These are phyloP conservation scores for Areca catechu DNA, from an alignment of 176 grass and related monocot genomes.

Conservation along the genomic window DNA sequence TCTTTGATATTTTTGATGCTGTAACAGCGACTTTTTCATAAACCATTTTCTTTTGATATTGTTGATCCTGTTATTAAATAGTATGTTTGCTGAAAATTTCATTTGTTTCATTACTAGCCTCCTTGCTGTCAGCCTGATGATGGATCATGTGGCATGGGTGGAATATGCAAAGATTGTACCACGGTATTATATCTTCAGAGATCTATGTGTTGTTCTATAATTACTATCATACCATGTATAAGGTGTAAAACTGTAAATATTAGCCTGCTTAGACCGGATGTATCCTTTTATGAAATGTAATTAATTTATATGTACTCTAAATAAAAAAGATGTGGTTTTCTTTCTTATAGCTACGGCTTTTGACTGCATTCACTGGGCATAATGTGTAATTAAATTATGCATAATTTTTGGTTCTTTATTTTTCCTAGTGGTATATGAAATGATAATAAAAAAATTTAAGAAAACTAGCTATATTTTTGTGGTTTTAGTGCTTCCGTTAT, in stretches of 20 bases:
- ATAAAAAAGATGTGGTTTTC: too few species aligned
- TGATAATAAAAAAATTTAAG: too few species aligned
- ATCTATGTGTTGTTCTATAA: constrained; percentile 1
- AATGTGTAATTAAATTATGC: too few species aligned
- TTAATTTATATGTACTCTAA: too few species aligned
- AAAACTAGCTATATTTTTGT: constrained; percentile 20
- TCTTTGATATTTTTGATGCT: too few species aligned
- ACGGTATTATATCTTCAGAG: constrained; percentile 48
- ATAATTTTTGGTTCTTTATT: too few species aligned
- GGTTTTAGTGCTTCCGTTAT: constrained; percentile 57
- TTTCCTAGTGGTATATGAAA: too few species aligned
- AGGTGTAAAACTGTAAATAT: neutral
- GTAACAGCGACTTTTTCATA: too few species aligned
- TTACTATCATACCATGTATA: neutral
- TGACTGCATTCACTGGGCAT: too few species aligned
- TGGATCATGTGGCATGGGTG: constrained; percentile 30
- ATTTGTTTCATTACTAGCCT: constrained; percentile 34
- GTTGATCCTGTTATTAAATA: too few species aligned
- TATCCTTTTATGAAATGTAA: neutral
- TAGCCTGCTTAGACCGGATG: neutral
- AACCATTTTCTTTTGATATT: too few species aligned
- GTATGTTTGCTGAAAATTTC: neutral
- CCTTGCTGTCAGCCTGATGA: constrained; percentile 55
- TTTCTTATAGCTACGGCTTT: too few species aligned
- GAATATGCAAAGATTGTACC: constrained; percentile 82